phyloP scores from a whole-genome alignment of 2,329 filamentous ascomycete species.

The Cryphonectria nitschkei region DNA sequence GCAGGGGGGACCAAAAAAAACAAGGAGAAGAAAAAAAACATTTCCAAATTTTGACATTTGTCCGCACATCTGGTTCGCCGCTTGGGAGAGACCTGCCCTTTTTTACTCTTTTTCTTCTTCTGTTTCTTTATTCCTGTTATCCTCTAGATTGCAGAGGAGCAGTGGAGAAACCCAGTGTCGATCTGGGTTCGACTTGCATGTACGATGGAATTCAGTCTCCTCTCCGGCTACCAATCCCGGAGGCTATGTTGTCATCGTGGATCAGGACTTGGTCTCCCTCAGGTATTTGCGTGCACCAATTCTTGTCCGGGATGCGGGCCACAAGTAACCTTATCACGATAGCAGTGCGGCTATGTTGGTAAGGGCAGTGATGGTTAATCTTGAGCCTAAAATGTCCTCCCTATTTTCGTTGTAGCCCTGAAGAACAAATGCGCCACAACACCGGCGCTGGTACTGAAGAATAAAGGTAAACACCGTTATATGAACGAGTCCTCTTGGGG shows the following conservation, averaged over 20 bases:
- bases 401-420: background rate
- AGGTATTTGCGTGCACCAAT: background rate
- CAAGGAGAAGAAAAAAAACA: no score
- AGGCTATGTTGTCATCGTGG: constrained; percentile 15
- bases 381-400: background rate
- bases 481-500: background rate
- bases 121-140: background rate
- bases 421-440: background rate
- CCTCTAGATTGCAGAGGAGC: background rate
- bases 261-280: background rate
- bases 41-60: background rate
- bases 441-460: background rate
- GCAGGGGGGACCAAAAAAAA: background rate
- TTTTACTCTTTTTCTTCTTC: background rate
- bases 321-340: constrained; percentile 2
- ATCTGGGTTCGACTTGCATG: constrained; percentile 2
- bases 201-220: background rate
- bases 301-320: constrained; percentile 1
- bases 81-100: background rate
- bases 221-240: constrained; percentile 11
- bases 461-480: background rate
- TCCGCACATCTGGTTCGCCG: background rate
- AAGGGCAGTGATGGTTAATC: background rate
- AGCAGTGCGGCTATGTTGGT: background rate
- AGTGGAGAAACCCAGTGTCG: constrained; percentile 6